Base-by-base conservation (phyloP, 2,329 filamentous ascomycete genomes). In the Botryotinia calthae region DNA sequence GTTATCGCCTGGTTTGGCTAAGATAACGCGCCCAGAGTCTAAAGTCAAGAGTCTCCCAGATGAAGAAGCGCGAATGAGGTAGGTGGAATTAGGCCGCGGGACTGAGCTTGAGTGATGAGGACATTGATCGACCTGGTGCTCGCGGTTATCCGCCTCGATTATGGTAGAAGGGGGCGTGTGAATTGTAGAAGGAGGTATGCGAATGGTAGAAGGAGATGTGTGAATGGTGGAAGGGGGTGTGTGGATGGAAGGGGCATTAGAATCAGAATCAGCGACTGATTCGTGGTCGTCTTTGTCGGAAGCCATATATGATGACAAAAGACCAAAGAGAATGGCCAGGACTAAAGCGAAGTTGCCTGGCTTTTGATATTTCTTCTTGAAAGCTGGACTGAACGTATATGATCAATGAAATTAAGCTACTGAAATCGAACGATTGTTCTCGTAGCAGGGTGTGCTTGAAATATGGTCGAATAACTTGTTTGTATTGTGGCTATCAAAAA, bases 31-130 rank as follows among this genome's bases (percentile, higher is more conserved):
- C 0, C 70, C 70, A 48, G 37, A 37, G 14, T 71, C 28, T 28
- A 66, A 18, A 46, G 46, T 66, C 0, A 71, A 31, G 28, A 71
- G 62, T 40, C n/a, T 66, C 2, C 70, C 70, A 37, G 70, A 71
- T 31, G 48, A 66, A 18, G 34, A 31, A 28, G 70, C 34, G 28
- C 70, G 70, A 12, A 71, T 71, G 1, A 59, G 9, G 16, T 48
- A 71, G 28, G 48, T 71, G 8, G 22, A 66, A 18, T 37, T 20
- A 22, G 70, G 61, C 37, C 40, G 25, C 12, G 70, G 70, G n/a
- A 48, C 48, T 5, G 70, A 71, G 62, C 70, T 66, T 46, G 44
- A 34, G 12, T 20, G 48, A 8, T 37, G 25, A 31, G 20, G 8
- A 10, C 6, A 1, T n/a, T 65, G 31, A 37, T 46, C 2, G n/a